These are phyloP conservation scores for Penicillium griseofulvum DNA, from an alignment of 2,329 filamentous ascomycete genomes.

Conservation along the genomic window DNA sequence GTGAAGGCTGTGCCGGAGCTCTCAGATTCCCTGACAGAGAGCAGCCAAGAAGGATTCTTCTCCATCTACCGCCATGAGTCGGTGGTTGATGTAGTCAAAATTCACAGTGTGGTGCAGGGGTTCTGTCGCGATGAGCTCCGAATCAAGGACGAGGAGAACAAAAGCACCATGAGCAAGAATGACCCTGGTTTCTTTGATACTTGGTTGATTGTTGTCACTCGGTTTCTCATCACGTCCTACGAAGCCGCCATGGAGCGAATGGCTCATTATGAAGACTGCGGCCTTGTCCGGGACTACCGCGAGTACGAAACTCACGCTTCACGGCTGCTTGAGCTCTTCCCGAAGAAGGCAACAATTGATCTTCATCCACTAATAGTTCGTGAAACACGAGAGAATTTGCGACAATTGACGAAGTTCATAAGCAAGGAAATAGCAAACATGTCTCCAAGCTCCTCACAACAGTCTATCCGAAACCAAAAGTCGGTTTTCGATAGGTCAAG, in stretches of 20 bases:
- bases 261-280: slow-evolving; percentile 35
- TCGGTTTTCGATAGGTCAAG: slow-evolving; percentile 50
- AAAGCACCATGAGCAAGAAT: slow-evolving; percentile 11
- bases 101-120: slow-evolving; percentile 49
- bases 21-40: slow-evolving; percentile 36
- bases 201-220: slow-evolving; percentile 45
- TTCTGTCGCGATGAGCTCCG: slow-evolving; percentile 49
- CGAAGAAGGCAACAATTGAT: slow-evolving; percentile 30
- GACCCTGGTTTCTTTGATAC: slow-evolving; percentile 39
- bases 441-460: slow-evolving; percentile 45
- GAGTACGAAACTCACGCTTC: slow-evolving; percentile 49
- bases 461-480: slow-evolving; percentile 35
- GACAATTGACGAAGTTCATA: slow-evolving; percentile 36
- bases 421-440: slow-evolving; percentile 42
- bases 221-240: slow-evolving; percentile 44
- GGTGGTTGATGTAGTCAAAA: slow-evolving; percentile 46
- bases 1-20: slow-evolving; percentile 27
- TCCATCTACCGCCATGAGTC: slow-evolving; percentile 29
- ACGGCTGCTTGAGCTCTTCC: slow-evolving; percentile 40
- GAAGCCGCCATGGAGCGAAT: slow-evolving; percentile 43
- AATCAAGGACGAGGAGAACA: slow-evolving; percentile 34
- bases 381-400: slow-evolving; percentile 36
- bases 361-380: slow-evolving; percentile 25
- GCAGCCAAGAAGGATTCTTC: slow-evolving; percentile 35
- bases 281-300: slow-evolving; percentile 47